Evolutionary conservation across 2,329 filamentous ascomycete species (phyloP).

Genomic region (Beauveria scarabaeidicola): DNA sequence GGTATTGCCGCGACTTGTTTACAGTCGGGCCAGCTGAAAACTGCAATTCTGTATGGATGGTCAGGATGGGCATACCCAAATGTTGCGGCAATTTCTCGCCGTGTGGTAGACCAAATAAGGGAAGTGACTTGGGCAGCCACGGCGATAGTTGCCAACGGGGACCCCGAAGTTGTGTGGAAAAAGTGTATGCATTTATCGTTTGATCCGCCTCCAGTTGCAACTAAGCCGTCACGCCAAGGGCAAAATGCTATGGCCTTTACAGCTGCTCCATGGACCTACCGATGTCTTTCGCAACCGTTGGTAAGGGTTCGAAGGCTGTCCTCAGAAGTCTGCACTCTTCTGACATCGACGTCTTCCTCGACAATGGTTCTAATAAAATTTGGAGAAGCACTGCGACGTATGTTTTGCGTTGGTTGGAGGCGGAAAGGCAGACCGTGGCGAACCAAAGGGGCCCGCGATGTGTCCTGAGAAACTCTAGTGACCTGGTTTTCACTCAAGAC

Average conservation of each 20-base stretch:
- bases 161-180: conserved; percentile 77
- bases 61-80: conserved; percentile 91
- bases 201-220: conserved; percentile 87
- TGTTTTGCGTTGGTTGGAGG: background rate
- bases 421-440: conserved; percentile 5
- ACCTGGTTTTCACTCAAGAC: conserved; percentile 31
- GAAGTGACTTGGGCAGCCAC: conserved; percentile 91
- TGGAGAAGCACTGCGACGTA: background rate
- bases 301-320: conserved; percentile 40
- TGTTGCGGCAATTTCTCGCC: conserved; percentile 82
- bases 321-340: conserved; percentile 20
- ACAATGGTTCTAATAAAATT: background rate
- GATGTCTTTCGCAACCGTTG: conserved; percentile 55
- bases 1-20: conserved; percentile 76
- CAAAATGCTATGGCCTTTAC: conserved; percentile 97
- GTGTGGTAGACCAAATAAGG: conserved; percentile 78
- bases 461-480: background rate
- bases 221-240: conserved; percentile 78
- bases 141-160: conserved; percentile 79
- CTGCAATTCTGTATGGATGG: conserved; percentile 79
- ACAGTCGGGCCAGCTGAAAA: conserved; percentile 93
- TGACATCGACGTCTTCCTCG: conserved; percentile 17
- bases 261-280: conserved; percentile 73
- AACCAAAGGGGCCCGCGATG: conserved; percentile 1
- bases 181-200: conserved; percentile 96